Conservation (phyloP, 345 rosid genomes). For the Rhodamnia argentea region DNA sequence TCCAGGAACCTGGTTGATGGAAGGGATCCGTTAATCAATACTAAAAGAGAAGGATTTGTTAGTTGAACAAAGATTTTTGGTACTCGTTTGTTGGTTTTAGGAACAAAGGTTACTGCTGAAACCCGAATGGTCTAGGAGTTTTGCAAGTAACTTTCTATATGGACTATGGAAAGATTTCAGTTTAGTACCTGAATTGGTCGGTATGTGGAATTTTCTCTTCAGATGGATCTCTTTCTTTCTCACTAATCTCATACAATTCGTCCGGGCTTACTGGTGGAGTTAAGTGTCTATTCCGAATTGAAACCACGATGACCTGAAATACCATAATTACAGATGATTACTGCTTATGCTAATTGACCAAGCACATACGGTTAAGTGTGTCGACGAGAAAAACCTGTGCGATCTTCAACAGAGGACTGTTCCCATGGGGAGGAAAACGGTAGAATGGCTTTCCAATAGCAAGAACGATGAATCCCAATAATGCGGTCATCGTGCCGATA, state of each 20-base stretch:
- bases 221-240: not conserved
- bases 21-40: not conserved
- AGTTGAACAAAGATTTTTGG: not conserved
- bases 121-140: not conserved
- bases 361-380: not conserved
- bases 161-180: not conserved
- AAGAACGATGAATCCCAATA: not conserved
- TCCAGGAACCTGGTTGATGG: slow-evolving; percentile 3
- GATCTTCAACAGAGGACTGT: slow-evolving; percentile 3
- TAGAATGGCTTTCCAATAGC: slow-evolving; percentile 5
- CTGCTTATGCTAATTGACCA: not conserved
- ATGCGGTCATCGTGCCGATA: not conserved
- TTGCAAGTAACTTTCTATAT: not conserved
- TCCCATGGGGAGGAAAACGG: not conserved
- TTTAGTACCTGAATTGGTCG: slow-evolving; percentile 1
- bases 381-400: not conserved
- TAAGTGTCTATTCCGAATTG: not conserved
- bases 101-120: not conserved
- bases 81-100: not conserved
- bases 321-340: not conserved
- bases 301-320: not conserved
- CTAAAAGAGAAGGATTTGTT: not conserved
- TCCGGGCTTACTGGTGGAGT: not conserved
- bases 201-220: not conserved
- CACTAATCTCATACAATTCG: not conserved